phyloP scores from a whole-genome alignment of 768 basidiomycete species.

The Suillus subalutaceus region DNA sequence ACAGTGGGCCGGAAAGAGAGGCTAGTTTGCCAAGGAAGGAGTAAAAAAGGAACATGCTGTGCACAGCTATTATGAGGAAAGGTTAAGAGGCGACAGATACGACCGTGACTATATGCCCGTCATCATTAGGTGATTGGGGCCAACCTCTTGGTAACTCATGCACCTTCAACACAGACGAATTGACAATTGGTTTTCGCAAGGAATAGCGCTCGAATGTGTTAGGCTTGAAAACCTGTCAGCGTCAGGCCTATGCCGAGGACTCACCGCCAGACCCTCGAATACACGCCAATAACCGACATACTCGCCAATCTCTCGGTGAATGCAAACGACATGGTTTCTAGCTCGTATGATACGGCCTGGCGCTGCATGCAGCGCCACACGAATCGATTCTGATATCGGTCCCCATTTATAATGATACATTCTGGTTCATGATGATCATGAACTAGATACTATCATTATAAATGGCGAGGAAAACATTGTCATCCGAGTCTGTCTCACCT shows the following conservation, averaged over 20 bases:
- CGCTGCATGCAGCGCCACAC: neutral
- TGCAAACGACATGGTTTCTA: neutral
- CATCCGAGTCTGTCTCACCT: neutral
- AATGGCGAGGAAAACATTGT: neutral
- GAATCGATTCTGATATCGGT: neutral
- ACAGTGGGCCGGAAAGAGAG: neutral
- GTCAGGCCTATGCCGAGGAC: neutral
- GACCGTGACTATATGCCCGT: neutral
- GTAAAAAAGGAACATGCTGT: neutral
- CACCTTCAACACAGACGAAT: neutral
- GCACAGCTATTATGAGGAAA: neutral
- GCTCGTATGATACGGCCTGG: neutral
- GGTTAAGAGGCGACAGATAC: neutral
- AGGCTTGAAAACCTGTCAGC: neutral
- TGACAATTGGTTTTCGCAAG: neutral
- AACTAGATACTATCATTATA: neutral
- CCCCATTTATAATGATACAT: neutral
- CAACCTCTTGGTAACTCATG: neutral
- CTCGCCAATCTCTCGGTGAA: neutral
- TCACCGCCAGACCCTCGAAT: neutral
- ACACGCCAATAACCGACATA: neutral
- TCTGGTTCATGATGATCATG: too few species aligned
- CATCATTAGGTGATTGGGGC: neutral
- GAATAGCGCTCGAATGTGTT: neutral
- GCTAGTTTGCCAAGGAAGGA: neutral